A percentile compares a stretch with the other conserved stretches of the same genome.
These are phyloP conservation scores for Debaryomyces robertsiae DNA, from an alignment of 1,139 yeast species.

Conservation along the genomic window DNA sequence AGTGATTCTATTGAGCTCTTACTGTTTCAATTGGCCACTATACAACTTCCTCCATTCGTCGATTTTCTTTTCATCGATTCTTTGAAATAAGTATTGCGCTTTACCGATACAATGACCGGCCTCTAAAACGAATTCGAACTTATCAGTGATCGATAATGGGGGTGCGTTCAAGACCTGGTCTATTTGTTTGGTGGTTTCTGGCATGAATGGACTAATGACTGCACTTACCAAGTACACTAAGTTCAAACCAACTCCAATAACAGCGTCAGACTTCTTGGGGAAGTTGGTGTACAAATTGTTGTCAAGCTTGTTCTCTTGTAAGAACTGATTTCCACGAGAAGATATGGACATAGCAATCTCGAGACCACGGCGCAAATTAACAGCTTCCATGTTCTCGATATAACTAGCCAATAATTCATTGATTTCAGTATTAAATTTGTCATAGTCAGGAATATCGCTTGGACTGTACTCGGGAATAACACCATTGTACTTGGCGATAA, in stretches of 20 bases:
- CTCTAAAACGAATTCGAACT: conserved; percentile 65
- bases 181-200: conserved; percentile 73
- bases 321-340: conserved; percentile 89
- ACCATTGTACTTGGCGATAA: conserved; percentile 87
- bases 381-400: conserved; percentile 73
- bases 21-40: conserved; percentile 63
- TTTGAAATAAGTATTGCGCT: conserved; percentile 86
- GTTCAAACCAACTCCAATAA: conserved; percentile 88
- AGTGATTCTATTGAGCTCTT: background rate
- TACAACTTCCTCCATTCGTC: conserved; percentile 85
- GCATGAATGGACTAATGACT: conserved; percentile 85
- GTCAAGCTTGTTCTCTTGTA: conserved; percentile 94
- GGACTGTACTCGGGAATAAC: conserved; percentile 71
- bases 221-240: conserved; percentile 82
- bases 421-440: conserved; percentile 56
- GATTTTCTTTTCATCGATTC: conserved; percentile 88
- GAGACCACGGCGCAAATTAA: conserved; percentile 82
- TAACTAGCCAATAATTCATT: conserved; percentile 62
- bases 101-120: conserved; percentile 89
- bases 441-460: conserved; percentile 51
- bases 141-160: conserved; percentile 71
- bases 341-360: conserved; percentile 91
- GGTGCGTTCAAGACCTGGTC: conserved; percentile 83
- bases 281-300: conserved; percentile 74
- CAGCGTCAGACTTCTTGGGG: conserved; percentile 88